A percentile compares a stretch with the other conserved stretches of the same genome.
phyloP scores from a whole-genome alignment of 2,329 filamentous ascomycete species.

The Lithohypha guttulata region DNA sequence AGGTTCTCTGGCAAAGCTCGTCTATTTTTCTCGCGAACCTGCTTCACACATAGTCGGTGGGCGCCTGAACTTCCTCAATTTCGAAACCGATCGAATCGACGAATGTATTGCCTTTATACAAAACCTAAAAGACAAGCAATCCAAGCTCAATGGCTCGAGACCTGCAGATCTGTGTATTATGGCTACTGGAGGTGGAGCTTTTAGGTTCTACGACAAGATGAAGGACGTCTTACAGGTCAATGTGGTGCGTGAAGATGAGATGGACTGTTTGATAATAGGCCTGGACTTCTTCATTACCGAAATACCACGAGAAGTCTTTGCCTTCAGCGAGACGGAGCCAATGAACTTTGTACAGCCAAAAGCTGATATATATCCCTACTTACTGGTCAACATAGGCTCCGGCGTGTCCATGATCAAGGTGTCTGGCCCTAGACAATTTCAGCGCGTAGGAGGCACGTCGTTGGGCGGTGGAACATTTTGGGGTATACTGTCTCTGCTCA shows the following conservation, averaged over 20 bases:
- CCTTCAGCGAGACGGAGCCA: constrained; percentile 75
- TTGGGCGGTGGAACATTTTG: constrained; percentile 95
- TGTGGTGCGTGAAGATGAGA: constrained; percentile 88
- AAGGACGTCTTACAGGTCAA: constrained; percentile 66
- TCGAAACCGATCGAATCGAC: constrained; percentile 91
- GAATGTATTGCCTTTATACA: constrained; percentile 88
- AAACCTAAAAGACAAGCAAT: constrained; percentile 71
- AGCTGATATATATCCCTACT: constrained; percentile 85
- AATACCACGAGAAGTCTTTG: constrained; percentile 94
- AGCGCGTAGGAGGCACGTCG: constrained; percentile 89
- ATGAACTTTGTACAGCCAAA: constrained; percentile 76
- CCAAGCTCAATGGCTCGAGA: constrained; percentile 60
- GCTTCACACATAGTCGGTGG: constrained; percentile 71
- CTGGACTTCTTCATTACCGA: constrained; percentile 98
- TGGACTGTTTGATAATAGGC: constrained; percentile 95
- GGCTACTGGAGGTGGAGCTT: constrained; percentile 91
- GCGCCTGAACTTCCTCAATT: constrained; percentile 86
- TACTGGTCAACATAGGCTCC: constrained; percentile 95
- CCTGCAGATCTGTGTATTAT: constrained; percentile 74
- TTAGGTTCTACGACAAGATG: constrained; percentile 92
- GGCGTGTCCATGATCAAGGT: constrained; percentile 97
- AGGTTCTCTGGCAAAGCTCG: constrained; percentile 87
- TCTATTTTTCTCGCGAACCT: constrained; percentile 89
- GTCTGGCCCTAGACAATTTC: constrained; percentile 71
- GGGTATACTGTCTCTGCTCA: constrained; percentile 84